Evolutionary conservation across 2,329 filamentous ascomycete genomes (phyloP), one percentile per base, ranked within the genome.

Genomic region (Fusarium annulatum): DNA sequence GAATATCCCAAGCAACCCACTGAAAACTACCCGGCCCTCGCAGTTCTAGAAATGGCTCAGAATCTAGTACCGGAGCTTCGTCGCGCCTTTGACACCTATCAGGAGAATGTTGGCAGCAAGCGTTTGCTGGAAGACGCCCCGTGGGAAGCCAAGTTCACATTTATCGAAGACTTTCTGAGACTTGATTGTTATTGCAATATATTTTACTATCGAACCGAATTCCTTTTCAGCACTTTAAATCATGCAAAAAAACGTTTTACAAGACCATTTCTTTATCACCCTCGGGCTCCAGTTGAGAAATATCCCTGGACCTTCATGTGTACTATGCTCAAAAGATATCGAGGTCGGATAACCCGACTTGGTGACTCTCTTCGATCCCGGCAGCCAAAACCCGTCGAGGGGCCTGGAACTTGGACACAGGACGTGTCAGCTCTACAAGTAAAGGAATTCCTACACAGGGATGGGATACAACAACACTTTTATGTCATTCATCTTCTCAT

Each of bases 391-490:
- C 23, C 18, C 5, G 18, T 28, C 3, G 11, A 46, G 5, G 21
- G 11, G 9, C 43, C 43, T 14, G 43, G 26, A 14, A 14, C 2
- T 14, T 14, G 8, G 43, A 46, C 6, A 19, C 41, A 23, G 6
- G 15, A 23, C 11, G 2, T 23, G 16, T 43, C 9, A 18, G 16
- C 41, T 23, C 16, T 46, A 12, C 43, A 18, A 46, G 14, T 8
- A 28, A 14, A 19, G 11, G 8, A 19, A 18, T 46, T 46, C 43
- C 14, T 46, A 8, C 8, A 19, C 7, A 8, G 11, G 11, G 0
- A 3, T 28, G 0, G 1, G 2, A 5, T 1, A 2, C 18, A 9
- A 28, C 7, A 19, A 14, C 1, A 3, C 18, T 19, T 11, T 8
- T 26, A 19, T 28, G 0, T 7, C 23, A 0, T 9, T 3, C 23